Percentiles rank a stretch among this genome's conserved stretches.
These are phyloP conservation scores for Pharus latifolius DNA, from an alignment of 176 grass and related monocot genomes.

Conservation along the genomic window DNA sequence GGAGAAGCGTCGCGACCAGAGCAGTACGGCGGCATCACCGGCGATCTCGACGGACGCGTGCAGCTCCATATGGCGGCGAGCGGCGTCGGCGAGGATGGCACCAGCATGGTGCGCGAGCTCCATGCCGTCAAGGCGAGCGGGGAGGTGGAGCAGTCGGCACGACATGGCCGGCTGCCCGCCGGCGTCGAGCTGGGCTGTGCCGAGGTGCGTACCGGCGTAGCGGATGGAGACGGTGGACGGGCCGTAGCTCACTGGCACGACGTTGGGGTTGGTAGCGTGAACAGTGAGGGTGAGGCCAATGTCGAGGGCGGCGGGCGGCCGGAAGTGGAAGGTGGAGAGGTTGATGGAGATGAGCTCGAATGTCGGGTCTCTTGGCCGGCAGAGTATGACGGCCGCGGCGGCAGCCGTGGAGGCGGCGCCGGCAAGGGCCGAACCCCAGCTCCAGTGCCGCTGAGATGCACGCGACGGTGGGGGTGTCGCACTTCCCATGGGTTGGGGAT, in stretches of 20 bases:
- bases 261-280: constrained; percentile 79
- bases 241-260: constrained; percentile 54
- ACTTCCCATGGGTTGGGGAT: constrained; percentile 8
- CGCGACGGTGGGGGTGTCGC: constrained; percentile 1
- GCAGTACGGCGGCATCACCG: constrained; percentile 31
- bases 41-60: constrained; percentile 54
- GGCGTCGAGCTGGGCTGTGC: constrained; percentile 55
- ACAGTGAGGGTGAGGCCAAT: constrained; percentile 75
- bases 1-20: constrained; percentile 56
- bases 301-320: constrained; percentile 46
- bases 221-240: constrained; percentile 57
- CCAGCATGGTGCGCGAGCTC: constrained; percentile 49
- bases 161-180: constrained; percentile 55
- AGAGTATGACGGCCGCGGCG: constrained; percentile 17
- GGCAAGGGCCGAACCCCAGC: constrained; percentile 53
- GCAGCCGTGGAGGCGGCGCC: constrained; percentile 45
- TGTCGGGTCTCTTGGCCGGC: constrained; percentile 47
- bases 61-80: constrained; percentile 56
- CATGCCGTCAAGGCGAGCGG: constrained; percentile 50
- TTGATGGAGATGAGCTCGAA: constrained; percentile 81
- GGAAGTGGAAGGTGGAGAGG: constrained; percentile 69
- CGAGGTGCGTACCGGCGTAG: constrained; percentile 61
- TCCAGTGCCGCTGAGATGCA: constrained; percentile 19
- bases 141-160: constrained; percentile 67
- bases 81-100: constrained; percentile 35